Base-by-base conservation (phyloP, 2,329 filamentous ascomycete species). In the Malbranchea cinnamomea region DNA sequence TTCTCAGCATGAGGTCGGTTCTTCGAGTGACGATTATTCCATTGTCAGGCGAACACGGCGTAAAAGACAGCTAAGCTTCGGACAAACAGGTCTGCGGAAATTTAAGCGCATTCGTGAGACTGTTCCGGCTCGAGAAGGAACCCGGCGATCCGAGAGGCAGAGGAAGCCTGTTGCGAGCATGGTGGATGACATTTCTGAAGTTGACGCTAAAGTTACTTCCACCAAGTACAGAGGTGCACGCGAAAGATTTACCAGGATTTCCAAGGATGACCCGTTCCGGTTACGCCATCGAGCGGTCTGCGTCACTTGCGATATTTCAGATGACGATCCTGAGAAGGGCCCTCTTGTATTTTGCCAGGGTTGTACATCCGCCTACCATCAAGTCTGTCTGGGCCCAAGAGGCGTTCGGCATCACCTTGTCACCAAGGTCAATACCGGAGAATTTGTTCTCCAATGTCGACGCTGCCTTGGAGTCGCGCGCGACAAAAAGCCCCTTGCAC, bases 381-480 rank as follows among this genome's bases (percentile, higher is more conserved):
- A 80, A 50, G 59, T 58, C 23, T 98, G 89, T 47, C 63, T 98
- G 16, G 84, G 87, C 1, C 62, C 66, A 28, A 71, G 89, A 28
- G 69, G 67, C 30, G 61, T 52, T 8, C 69, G 89, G 36, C 83
- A 93, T n/a, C 89, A 95, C 50, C 59, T 89, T 20, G 82, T 82
- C 6, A 95, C 84, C 14, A 98, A 95, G 50, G 56, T 94, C 30
- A 74, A 64, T 2, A 62, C 77, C 1, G 72, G 77, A 2, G 56
- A 77, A 21, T 95, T 92, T 43, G 75, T 98, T 10, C 59, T 98
- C 22, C 89, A 98, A 49, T 98, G 89, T 56, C 77, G 74, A 40
- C 78, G 75, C 33, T 98, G 89, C 49, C 67, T 95, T 37, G 76
- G 76, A 3, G 48, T 67, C 12, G 66, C 74, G 26, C 60, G 62